phyloP scores from a whole-genome alignment of 2,329 filamentous ascomycete genomes.

The Arthroderma sp. region DNA sequence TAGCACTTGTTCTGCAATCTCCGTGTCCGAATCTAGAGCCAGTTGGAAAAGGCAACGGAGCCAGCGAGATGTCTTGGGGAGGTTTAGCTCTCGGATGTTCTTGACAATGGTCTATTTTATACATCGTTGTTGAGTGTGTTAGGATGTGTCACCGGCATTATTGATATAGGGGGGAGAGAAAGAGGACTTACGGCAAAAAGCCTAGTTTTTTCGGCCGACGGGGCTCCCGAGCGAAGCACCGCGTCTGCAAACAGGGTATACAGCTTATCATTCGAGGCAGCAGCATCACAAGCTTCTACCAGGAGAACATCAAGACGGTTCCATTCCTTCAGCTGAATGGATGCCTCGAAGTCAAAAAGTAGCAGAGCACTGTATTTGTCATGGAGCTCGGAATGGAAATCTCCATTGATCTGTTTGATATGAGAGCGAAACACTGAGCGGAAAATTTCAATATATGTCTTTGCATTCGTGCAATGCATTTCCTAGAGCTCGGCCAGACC shows the following conservation, averaged over 20 bases:
- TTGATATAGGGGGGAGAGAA: not conserved
- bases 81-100: slow-evolving; percentile 36
- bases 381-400: slow-evolving; percentile 40
- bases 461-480: slow-evolving; percentile 49
- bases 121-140: slow-evolving; percentile 12
- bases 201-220: slow-evolving; percentile 17
- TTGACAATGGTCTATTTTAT: slow-evolving; percentile 53
- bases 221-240: slow-evolving; percentile 42
- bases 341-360: slow-evolving; percentile 68
- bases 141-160: slow-evolving; percentile 33
- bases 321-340: slow-evolving; percentile 54
- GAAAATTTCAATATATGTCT: slow-evolving; percentile 49
- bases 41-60: slow-evolving; percentile 64
- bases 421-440: slow-evolving; percentile 34
- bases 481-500: slow-evolving; percentile 23
- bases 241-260: slow-evolving; percentile 56
- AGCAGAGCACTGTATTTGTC: slow-evolving; percentile 54
- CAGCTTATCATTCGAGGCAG: slow-evolving; percentile 23
- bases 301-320: slow-evolving; percentile 40
- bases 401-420: slow-evolving; percentile 29
- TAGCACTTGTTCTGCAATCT: slow-evolving; percentile 22
- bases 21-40: slow-evolving; percentile 37
- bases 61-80: slow-evolving; percentile 60
- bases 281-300: too few species aligned
- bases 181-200: slow-evolving; percentile 31